Percentiles rank a stretch among this genome's conserved stretches.
These are phyloP conservation scores for Candida cerambycidarum DNA, from an alignment of 805 yeast genomes.

Conservation along the genomic window DNA sequence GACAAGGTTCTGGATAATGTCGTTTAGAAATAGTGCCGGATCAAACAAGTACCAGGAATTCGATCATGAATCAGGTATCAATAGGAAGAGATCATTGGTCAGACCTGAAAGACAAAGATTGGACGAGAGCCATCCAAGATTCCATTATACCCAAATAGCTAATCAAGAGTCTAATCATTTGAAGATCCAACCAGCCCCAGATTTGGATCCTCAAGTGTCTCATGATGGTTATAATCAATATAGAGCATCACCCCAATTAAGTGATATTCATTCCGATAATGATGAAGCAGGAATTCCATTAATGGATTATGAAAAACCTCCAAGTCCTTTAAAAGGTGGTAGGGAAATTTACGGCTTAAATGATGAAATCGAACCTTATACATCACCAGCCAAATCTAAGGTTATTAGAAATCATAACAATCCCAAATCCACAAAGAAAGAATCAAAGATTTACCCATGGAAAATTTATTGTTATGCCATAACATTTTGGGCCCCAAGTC, in stretches of 20 bases:
- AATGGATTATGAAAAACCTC: conserved; percentile 31
- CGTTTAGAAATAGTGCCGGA: conserved; percentile 27
- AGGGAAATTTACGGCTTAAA: conserved; percentile 59
- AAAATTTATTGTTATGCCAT: conserved; percentile 71
- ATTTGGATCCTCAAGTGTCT: conserved; percentile 54
- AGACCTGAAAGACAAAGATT: conserved; percentile 78
- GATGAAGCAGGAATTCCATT: conserved; percentile 44
- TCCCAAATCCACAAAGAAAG: conserved; percentile 18
- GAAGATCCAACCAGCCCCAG: conserved; percentile 52
- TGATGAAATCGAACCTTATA: conserved; percentile 45
- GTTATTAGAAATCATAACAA: conserved; percentile 21
- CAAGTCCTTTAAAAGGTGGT: conserved; percentile 30
- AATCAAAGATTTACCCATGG: conserved; percentile 59
- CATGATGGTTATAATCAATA: conserved; percentile 11
- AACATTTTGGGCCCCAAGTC: conserved; percentile 92
- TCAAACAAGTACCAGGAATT: conserved; percentile 34
- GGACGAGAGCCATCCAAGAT: conserved; percentile 70
- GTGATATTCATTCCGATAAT: conserved; percentile 7
- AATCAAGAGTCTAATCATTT: conserved; percentile 63
- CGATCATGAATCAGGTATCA: conserved; percentile 42
- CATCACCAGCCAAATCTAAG: conserved; percentile 18
- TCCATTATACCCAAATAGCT: conserved; percentile 73
- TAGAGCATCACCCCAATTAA: conserved; percentile 8
- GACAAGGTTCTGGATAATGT: conserved; percentile 19
- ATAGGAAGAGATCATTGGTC: conserved; percentile 69